Base-by-base conservation (phyloP, 75 land plant species). In the Cupressus sempervirens region DNA sequence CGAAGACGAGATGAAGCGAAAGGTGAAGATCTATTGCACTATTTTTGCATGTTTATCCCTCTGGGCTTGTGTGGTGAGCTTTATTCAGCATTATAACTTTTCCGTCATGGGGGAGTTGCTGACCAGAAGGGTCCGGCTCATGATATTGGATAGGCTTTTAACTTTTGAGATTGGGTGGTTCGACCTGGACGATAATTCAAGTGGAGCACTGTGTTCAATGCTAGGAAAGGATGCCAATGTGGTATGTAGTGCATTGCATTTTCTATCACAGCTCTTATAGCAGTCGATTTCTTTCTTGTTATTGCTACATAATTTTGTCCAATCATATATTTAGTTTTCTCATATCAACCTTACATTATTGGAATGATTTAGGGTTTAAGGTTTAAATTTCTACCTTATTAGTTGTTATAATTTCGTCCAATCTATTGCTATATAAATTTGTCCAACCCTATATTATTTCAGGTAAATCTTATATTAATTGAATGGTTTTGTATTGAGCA, bases 141-240 rank as follows among this genome's bases (percentile, higher is more conserved):
- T 62, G 58, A 88, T 94, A 89, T 89, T 94, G 5, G 67, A 75
- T 15, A 91, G 90, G 38, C 88, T 94, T 12, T 84, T 96, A 41
- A 88, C 87, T 0, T 91, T 92, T 43, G 98, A 96, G 82, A 84
- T 95, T 20, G 95, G 93, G 2, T 95, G 97, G 97, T 96, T 93
- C 75, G 98, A 96, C 88, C 86, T 82, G 36, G 93, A 93, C 13
- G 92, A 95, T 80, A 93, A 96, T 83, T 84, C 91, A 10, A 91
- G 91, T 74, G 94, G 92, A 36, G 93, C 93, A 18, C 75, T 96
- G n/a, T 91, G 92, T 48, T 82, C 97, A 3, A 85, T 93, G 50
- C 88, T 96, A 26, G 90, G 94, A 1, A 89, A 87, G 15, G 94
- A 93, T 52, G 95, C 98, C 83, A 92, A 87, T 79, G 84, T 90